Evolutionary conservation across 768 basidiomycete genomes (phyloP), one percentile per base, ranked within the genome.

Genomic region (Mycena capillaripes): DNA sequence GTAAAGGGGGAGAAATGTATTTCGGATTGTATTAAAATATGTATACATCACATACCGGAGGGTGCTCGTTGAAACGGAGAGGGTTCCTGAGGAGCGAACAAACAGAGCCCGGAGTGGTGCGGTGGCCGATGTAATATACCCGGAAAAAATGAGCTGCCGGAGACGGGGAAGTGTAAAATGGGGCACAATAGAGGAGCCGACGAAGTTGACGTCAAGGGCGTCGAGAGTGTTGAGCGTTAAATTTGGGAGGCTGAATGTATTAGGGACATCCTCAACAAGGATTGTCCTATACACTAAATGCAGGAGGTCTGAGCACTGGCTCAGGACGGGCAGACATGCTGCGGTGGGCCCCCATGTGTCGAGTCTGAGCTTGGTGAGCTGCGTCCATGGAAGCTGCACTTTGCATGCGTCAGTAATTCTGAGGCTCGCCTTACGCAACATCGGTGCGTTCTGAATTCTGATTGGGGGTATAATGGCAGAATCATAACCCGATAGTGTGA

Each of bases 101-200:
- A 50, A 32, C 9, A 67, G 30, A 16, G 56, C 32, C 10, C 30
- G 66, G 23, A 58, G 1, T 1, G 29, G 52, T 38, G 21, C 66
- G 10, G 27, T 19, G 4, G 23, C 19, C 19, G 42, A n/a, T 16
- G 19, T 1, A 19, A 52, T 29, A 3, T 34, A 14, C 57, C 21
- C 17, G 12, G 56, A 25, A 17, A 58, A 19, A 4, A 30, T 48
- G 32, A 67, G 57, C 5, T 58, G 56, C 2, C 44, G 66, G 5
- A 67, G 46, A 23, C 16, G 32, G n/a, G 66, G 66, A 14, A 67
- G 57, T 9, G 66, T 67, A n/a, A 67, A 32, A n/a, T 59, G 36
- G 0, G 56, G 32, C 2, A 67, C 29, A 17, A 67, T 12, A 2
- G n/a, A 19, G 52, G 14, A 42, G 25, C 63, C 46, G 4, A 17